Evolutionary conservation across 768 basidiomycete genomes (phyloP).

Genomic region (Mycena indigotica): DNA sequence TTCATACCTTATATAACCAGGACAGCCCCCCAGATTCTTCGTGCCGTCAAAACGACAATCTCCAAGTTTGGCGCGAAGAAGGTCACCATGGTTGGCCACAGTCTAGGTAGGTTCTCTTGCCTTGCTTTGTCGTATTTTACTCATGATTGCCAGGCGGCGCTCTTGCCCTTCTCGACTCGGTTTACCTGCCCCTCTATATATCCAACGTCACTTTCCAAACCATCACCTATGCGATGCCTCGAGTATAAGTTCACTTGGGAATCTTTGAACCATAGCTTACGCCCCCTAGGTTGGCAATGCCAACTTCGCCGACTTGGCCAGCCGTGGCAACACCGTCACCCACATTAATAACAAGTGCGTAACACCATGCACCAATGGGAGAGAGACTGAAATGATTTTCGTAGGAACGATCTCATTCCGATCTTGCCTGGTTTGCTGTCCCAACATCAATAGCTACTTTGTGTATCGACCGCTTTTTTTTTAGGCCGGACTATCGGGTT

Average conservation of each 20-base stretch:
- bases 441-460: not conserved
- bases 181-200: constrained; percentile 57
- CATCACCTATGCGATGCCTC: constrained; percentile 46
- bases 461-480: not conserved
- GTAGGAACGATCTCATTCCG: constrained; percentile 32
- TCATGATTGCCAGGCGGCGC: constrained; percentile 44
- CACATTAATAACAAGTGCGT: constrained; percentile 62
- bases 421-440: constrained; percentile 34
- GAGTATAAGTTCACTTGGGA: constrained; percentile 40
- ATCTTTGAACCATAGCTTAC: not conserved
- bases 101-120: constrained; percentile 34
- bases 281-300: constrained; percentile 53
- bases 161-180: constrained; percentile 55
- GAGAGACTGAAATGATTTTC: no score
- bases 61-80: constrained; percentile 34
- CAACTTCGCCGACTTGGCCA: constrained; percentile 63
- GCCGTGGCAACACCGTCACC: constrained; percentile 48
- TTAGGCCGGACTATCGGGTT: constrained; percentile 39
- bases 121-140: not conserved
- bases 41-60: constrained; percentile 43
- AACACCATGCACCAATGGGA: no score
- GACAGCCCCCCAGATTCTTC: constrained; percentile 42
- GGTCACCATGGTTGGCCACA: constrained; percentile 51
- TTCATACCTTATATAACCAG: no score
- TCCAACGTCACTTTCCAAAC: constrained; percentile 38